Percentiles rank a stretch among this genome's conserved stretches.
Conservation (phyloP, 768 basidiomycete species). For the Termitomyces bulborhizus region DNA sequence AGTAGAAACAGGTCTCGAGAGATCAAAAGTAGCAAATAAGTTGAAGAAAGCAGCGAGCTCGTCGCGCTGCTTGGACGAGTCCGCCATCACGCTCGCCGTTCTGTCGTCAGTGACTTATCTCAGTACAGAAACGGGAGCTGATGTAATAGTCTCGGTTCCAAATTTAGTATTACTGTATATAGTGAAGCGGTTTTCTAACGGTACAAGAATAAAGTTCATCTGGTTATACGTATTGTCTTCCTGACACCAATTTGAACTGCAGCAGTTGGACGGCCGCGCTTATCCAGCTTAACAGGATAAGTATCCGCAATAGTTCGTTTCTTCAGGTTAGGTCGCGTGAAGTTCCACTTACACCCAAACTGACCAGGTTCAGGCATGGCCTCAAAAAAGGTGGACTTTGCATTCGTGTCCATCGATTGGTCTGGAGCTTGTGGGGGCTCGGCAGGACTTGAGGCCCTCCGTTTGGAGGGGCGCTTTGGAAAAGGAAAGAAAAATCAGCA, state of each 20-base stretch:
- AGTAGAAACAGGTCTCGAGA: constrained; percentile 55
- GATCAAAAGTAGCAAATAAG: constrained; percentile 71
- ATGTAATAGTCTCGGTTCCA: not conserved
- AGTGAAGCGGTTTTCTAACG: not conserved
- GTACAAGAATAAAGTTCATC: not conserved
- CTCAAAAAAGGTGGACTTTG: constrained; percentile 20
- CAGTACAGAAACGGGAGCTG: not conserved
- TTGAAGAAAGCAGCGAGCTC: constrained; percentile 79
- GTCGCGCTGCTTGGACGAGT: constrained; percentile 34
- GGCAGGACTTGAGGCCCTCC: not conserved
- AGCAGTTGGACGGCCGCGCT: constrained; percentile 26
- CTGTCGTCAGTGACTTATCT: no score
- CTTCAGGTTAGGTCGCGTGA: constrained; percentile 9
- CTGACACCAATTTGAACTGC: constrained; percentile 35
- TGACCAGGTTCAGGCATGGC: constrained; percentile 29
- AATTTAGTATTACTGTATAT: not conserved
- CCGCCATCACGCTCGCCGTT: constrained; percentile 23
- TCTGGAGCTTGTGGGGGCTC: not conserved
- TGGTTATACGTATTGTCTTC: constrained; percentile 10
- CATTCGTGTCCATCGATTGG: not conserved
- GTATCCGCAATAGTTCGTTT: constrained; percentile 10
- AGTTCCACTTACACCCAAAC: constrained; percentile 32
- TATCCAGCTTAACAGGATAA: constrained; percentile 34
- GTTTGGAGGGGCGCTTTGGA: not conserved
- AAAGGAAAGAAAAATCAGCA: not conserved